Evolutionary conservation across 2,329 filamentous ascomycete species (phyloP).

Genomic region (Cryphonectria radicalis): DNA sequence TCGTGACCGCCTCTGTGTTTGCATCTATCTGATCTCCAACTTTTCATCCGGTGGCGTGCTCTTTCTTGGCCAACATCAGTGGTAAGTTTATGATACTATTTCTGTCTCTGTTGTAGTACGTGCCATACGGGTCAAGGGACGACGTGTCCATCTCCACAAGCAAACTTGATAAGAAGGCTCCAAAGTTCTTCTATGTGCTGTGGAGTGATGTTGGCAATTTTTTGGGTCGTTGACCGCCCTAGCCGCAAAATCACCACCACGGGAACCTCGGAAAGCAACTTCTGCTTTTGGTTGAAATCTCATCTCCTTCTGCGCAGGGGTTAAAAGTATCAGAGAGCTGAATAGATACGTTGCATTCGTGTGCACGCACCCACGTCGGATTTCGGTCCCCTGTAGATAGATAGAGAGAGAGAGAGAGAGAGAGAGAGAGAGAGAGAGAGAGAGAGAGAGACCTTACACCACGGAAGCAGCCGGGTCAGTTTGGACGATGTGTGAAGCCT

Average conservation of each 20-base stretch:
- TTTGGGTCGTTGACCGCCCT: slow-evolving; percentile 2
- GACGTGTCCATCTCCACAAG: background rate
- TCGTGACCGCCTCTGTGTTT: background rate
- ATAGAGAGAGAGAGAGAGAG: background rate
- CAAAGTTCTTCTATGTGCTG: background rate
- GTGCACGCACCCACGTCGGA: background rate
- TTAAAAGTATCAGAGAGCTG: background rate
- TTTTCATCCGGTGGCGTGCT: background rate
- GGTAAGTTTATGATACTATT: background rate
- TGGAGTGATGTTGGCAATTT: background rate
- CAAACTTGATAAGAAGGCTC: background rate
- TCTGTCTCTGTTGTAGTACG: background rate
- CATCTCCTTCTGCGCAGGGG: background rate
- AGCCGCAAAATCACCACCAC: background rate
- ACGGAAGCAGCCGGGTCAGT: background rate
- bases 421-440: background rate
- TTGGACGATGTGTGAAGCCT: background rate
- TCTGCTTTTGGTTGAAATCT: background rate
- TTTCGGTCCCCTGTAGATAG: background rate
- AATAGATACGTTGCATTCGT: background rate
- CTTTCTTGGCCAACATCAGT: background rate
- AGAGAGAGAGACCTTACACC: background rate
- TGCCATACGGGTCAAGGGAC: background rate
- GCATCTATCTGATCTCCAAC: background rate
- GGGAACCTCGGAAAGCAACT: background rate